Evolutionary conservation across 2,329 filamentous ascomycete genomes (phyloP).

Genomic region (Neoarthrinium moseri): DNA sequence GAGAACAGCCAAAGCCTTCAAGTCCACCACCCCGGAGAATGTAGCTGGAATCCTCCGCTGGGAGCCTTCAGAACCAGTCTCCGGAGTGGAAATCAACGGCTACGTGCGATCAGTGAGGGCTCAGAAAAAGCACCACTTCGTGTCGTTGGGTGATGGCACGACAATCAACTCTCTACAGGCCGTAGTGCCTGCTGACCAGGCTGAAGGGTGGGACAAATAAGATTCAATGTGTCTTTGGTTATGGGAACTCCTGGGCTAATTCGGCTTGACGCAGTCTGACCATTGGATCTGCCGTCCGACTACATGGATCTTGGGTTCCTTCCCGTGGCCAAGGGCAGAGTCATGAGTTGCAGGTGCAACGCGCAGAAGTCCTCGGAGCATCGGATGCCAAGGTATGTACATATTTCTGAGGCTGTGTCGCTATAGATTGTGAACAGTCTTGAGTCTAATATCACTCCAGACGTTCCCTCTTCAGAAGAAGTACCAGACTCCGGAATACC

Average conservation of each 20-base stretch:
- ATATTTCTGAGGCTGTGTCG: too few species aligned
- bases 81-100: slow-evolving; percentile 66
- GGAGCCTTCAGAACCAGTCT: slow-evolving; percentile 40
- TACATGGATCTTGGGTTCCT: slow-evolving; percentile 74
- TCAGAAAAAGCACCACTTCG: slow-evolving; percentile 82
- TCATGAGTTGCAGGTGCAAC: slow-evolving; percentile 76
- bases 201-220: slow-evolving; percentile 61
- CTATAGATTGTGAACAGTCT: too few species aligned
- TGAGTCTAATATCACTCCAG: slow-evolving; percentile 41
- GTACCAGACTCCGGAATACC: slow-evolving; percentile 85
- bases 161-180: slow-evolving; percentile 77
- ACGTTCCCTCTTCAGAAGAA: slow-evolving; percentile 95
- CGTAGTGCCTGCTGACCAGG: slow-evolving; percentile 69
- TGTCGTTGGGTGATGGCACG: slow-evolving; percentile 84
- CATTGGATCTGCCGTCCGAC: slow-evolving; percentile 75
- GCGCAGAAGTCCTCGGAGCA: slow-evolving; percentile 69
- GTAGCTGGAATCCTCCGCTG: slow-evolving; percentile 57
- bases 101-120: slow-evolving; percentile 82
- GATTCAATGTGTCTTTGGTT: slow-evolving; percentile 12
- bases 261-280: slow-evolving; percentile 58
- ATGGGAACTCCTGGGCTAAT: slow-evolving; percentile 25
- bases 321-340: slow-evolving; percentile 68
- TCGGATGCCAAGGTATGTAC: slow-evolving; percentile 72
- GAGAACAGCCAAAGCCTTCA: slow-evolving; percentile 20
- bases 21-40: slow-evolving; percentile 37